These are phyloP conservation scores for Luffa acutangula DNA, from an alignment of 306 rosid species.

Conservation along the genomic window DNA sequence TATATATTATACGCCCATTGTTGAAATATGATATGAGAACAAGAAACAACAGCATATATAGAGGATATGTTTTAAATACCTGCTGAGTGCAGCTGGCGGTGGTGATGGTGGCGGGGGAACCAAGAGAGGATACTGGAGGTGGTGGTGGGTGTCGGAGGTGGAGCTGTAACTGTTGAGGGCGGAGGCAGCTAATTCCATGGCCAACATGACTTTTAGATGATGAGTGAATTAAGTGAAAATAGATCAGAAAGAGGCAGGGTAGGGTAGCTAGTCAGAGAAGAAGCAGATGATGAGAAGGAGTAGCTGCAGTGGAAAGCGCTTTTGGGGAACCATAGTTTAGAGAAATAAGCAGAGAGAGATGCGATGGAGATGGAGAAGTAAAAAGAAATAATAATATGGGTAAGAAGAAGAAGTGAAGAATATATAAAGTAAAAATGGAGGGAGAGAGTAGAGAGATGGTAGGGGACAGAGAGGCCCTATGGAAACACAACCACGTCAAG, in stretches of 20 bases:
- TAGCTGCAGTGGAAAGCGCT: neutral
- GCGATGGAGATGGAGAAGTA: neutral
- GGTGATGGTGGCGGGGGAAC: neutral
- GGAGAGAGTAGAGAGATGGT: neutral
- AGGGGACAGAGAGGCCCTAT: slow-evolving; percentile 17
- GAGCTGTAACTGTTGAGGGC: neutral
- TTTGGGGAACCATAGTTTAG: neutral
- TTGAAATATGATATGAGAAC: too few relatives aligned
- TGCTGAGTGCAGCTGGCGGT: slow-evolving; percentile 22
- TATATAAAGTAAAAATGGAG: neutral
- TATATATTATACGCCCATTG: too few relatives aligned
- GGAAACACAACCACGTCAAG: slow-evolving; percentile 19
- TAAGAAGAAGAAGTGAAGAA: neutral
- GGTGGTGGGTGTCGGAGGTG: neutral
- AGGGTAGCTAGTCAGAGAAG: neutral
- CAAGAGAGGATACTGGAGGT: neutral
- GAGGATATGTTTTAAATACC: slow-evolving; percentile 4
- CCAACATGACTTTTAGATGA: slow-evolving; percentile 18
- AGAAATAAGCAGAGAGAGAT: neutral
- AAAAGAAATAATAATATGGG: neutral
- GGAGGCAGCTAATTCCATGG: slow-evolving; percentile 16
- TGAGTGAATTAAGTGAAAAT: too few relatives aligned
- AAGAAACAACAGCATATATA: too few relatives aligned
- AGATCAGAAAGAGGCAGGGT: too few relatives aligned
- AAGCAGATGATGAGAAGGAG: neutral